Evolutionary conservation across 257 asterid species (phyloP), one percentile per base, ranked within the genome.

Genomic region (Ilex aquifolium): DNA sequence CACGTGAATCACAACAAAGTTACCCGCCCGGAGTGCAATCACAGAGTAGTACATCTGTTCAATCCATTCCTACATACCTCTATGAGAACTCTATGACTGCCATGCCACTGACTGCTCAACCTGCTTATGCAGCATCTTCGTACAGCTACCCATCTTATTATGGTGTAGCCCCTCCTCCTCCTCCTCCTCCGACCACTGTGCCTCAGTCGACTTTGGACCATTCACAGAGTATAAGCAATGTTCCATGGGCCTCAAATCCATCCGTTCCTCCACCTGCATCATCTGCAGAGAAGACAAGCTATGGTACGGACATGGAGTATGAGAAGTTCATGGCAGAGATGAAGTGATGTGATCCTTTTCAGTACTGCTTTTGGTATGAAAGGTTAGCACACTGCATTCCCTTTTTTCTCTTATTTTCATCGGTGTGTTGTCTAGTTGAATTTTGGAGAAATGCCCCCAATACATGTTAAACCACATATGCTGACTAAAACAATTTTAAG

Each of bases 251-350:
- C 44, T 78, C 95, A 40, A 86, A 74, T 62, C 88, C 80, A 31
- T 78, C 85, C 17, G 71, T 60, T 50, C 91, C 86, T 13, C 87
- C 90, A 56, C 85, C 97, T 39, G 71, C 73, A 30, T 63, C 90
- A 40, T 64, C 95, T 62, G 69, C 79, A 13, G 96, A 85, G 72
- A 90, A 84, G 63, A 79, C 77, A 61, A 71, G 63, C 61, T 59
- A 69, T 63, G 76, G 82, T 44, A 32, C 78, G 1, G 98, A 88
- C 55, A 61, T 95, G 40, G 99, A 92, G 66, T 92, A 87, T 67
- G 99, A 89, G 80, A 92, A 85, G 80, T 92, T 92, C 88, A 88
- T 92, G 95, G 87, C 95, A 13, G 99, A 92, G 71, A 83, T 89
- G 93, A 83, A 87, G 77, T 85, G 72, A 81, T 44, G 44, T 65